Base-by-base conservation (phyloP, 1,284 basidiomycete species). In the Leccinum huronense region DNA sequence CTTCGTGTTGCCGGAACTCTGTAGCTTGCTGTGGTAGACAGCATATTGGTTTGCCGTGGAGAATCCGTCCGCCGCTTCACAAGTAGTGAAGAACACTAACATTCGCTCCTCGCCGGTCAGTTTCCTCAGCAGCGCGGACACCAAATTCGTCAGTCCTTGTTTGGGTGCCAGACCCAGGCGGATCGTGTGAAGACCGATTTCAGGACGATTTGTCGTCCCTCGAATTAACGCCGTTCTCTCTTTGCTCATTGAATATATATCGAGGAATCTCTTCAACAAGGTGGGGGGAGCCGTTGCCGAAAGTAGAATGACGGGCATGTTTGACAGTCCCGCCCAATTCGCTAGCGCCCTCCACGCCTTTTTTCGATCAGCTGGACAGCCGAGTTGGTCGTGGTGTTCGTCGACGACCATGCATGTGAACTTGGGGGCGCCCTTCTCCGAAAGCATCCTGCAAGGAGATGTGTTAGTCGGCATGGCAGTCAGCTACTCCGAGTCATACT, bases 341-440 rank as follows among this genome's bases (percentile, higher is more conserved):
- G 63, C 40, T 1, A 65, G 48, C 4, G 0, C 4, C 2, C 14
- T 54, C 64, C 64, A 65, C 0, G 40, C 51, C 1, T 11, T 27
- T 8, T 9, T 8, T 6, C 51, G 11, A 5, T 59, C 63, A 8
- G 23, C 13, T 1, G 57, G 63, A 19, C 57, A 64, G 31, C 16
- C 14, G 1, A 64, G 38, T n/a, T 34, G 36, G 16, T 65, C 58
- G 2, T 65, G 63, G 31, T 62, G 56, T 38, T 65, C 55, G 3
- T 65, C 48, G 0, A 65, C 14, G 13, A 65, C 31, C 0, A 65
- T 5, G 1, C 8, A 16, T 0, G 36, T 60, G n/a, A 65, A 65
- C 5, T 53, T 57, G 0, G 64, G 63, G 4, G 31, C n/a, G 11
- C 11, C 14, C 31, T 13, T 3, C 30, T 7, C 6, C 33, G 6